Base-by-base conservation (phyloP, 2,329 filamentous ascomycete genomes). In the Scedosporium minutisporum region DNA sequence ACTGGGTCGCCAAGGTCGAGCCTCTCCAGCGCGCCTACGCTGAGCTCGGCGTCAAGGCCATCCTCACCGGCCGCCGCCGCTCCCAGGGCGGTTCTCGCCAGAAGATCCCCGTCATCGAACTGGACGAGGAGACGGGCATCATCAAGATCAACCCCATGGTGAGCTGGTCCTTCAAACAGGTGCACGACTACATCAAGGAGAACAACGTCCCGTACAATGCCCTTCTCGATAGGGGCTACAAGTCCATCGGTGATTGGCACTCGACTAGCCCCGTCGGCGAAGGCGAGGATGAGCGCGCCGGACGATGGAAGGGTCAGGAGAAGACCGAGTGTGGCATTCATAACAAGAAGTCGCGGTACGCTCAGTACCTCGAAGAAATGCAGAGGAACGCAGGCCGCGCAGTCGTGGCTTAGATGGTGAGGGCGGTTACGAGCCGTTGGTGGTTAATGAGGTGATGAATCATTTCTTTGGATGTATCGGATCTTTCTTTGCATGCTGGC, bases 251-350 rank as follows among this genome's bases (percentile, higher is more conserved):
- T 65, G 95, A 99, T 81, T 97, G 93, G 91, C 95, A 99, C 82
- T 96, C 92, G 60, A 99, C 95, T 3, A 88, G 86, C 68, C 93
- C 95, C 12, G 92, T 97, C 65, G 86, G 82, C 66, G 91, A 93
- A 64, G 90, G 90, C 67, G 95, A 99, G 77, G 95, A 97, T 71
- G 95, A 99, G 84, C 88, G 95, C 60, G 89, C 95, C 7, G 95
- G 95, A 64, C 88, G 95, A 68, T 99, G 95, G 95, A 97, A 96
- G 83, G 95, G 95, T 65, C 89, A 92, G 75, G 79, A 83, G 71
- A 99, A 99, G 87, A 96, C 92, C 16, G 95, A 99, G 80, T 99
- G 95, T 75, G 95, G 95, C 58, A 97, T 99, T 72, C 95, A 99
- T 85, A 97, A 97, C 82, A 96, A 95, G 77, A 88, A 93, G 75